Base-by-base conservation (phyloP, 306 rosid species). In the Castanea crenata region DNA sequence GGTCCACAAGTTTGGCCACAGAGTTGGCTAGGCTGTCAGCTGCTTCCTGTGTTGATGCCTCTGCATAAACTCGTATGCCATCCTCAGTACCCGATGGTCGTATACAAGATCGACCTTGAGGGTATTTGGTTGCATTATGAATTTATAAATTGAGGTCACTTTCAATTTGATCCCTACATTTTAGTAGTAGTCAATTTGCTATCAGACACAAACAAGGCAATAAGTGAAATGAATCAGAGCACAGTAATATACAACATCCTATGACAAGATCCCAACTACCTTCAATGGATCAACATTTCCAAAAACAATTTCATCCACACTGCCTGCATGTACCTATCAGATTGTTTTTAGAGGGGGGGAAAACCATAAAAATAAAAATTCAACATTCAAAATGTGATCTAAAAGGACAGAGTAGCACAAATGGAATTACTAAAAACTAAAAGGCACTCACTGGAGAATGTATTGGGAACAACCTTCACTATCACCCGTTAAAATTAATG, bases 81-180 rank as follows among this genome's bases (percentile, higher is more conserved):
- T 95, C 98, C 79, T 95, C 97, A 3, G 99, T 95, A 81, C 99
- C 98, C 5, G 98, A 95, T 84, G 99, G 99, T 55, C 98, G 84
- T 74, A 94, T 90, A 85, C 92, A 94, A 83, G 91, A 94, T 73
- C 96, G 91, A 77, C 98, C 96, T 75, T 87, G 85, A 34, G 88
- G 74, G 86, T 89, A 84, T 78, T 91, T 91, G 19, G 79, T 98
- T 85, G 89, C 88, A 86, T 59, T 23, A 31, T 73, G 38, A 82
- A 83, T 62, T 61, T 29, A 79, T 23, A 23, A 23, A 23, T 23
- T 23, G 23, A 23, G 23, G 23, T 23, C 23, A 23, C 23, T 23
- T 23, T 23, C 23, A 23, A 23, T 23, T 23, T 23, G 23, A 23
- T 23, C 23, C 23, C 23, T 23, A 23, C 23, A 23, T 23, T 23